Evolutionary conservation across 805 yeast genomes (phyloP).

Genomic region (Groenewaldozyma tartarivorans): DNA sequence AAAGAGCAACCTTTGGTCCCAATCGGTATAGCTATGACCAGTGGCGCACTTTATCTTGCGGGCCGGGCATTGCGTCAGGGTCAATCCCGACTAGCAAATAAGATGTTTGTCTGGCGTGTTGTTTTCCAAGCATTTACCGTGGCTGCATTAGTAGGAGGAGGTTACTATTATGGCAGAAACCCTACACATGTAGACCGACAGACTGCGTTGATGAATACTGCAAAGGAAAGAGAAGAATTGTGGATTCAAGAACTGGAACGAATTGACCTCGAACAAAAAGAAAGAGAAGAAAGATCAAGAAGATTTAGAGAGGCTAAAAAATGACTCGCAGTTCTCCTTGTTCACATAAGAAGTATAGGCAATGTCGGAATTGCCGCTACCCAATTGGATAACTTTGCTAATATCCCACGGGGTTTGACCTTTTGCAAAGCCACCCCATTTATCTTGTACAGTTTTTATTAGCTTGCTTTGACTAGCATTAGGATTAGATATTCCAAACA

Average conservation of each 20-base stretch:
- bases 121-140: conserved; percentile 78
- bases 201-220: conserved; percentile 63
- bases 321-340: background rate
- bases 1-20: conserved; percentile 89
- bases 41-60: conserved; percentile 72
- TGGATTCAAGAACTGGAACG: conserved; percentile 84
- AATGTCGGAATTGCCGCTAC: conserved; percentile 3
- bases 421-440: conserved; percentile 22
- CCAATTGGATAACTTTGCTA: conserved; percentile 14
- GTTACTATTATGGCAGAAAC: conserved; percentile 39
- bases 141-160: conserved; percentile 75
- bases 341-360: conserved; percentile 1
- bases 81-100: conserved; percentile 65
- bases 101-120: conserved; percentile 84
- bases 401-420: conserved; percentile 18
- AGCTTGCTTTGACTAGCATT: conserved; percentile 14
- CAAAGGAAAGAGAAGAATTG: conserved; percentile 70
- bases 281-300: background rate
- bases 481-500: conserved; percentile 21
- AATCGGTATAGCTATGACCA: conserved; percentile 66
- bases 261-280: conserved; percentile 69
- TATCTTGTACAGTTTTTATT: conserved; percentile 17
- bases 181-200: conserved; percentile 33
- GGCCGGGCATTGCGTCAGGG: conserved; percentile 68
- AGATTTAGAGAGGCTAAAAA: background rate